phyloP scores from a whole-genome alignment of 2,329 filamentous ascomycete genomes.

The Didymellaceae sp. region DNA sequence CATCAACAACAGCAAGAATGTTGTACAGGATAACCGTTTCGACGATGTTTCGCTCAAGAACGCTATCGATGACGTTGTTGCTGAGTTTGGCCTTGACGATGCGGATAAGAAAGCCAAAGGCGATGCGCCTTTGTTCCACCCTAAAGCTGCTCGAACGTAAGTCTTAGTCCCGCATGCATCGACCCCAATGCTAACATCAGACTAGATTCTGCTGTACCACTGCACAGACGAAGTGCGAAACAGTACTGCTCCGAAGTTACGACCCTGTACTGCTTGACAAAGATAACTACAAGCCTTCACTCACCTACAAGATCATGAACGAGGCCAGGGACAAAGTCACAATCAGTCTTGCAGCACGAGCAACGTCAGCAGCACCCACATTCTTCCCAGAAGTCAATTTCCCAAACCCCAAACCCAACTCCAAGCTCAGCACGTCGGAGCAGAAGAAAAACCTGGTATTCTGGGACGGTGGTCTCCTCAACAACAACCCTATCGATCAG shows the following conservation, averaged over 20 bases:
- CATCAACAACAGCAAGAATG: conserved; percentile 13
- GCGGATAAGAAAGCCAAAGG: background rate
- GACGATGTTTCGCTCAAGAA: conserved; percentile 4
- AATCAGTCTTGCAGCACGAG: conserved; percentile 3
- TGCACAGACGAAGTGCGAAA: conserved; percentile 1
- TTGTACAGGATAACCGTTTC: conserved; percentile 3
- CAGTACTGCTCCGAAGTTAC: conserved; percentile 3
- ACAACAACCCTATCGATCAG: conserved; percentile 12
- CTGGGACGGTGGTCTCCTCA: conserved; percentile 11
- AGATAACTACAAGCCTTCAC: background rate
- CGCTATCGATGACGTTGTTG: conserved; percentile 5
- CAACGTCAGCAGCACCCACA: conserved; percentile 3
- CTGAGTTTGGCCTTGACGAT: background rate
- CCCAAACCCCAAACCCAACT: background rate
- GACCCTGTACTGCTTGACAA: background rate
- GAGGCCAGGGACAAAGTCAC: background rate
- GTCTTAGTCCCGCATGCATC: background rate
- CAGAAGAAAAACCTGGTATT: background rate
- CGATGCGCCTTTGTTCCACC: conserved; percentile 1
- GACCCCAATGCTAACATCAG: background rate
- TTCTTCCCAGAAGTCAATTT: conserved; percentile 8
- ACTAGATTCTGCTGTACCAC: conserved; percentile 7
- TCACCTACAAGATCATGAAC: conserved; percentile 1
- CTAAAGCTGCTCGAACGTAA: conserved; percentile 1
- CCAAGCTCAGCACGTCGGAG: background rate